Evolutionary conservation across 495 filamentous ascomycete genomes (phyloP).

Genomic region (Chaetomium tenue): DNA sequence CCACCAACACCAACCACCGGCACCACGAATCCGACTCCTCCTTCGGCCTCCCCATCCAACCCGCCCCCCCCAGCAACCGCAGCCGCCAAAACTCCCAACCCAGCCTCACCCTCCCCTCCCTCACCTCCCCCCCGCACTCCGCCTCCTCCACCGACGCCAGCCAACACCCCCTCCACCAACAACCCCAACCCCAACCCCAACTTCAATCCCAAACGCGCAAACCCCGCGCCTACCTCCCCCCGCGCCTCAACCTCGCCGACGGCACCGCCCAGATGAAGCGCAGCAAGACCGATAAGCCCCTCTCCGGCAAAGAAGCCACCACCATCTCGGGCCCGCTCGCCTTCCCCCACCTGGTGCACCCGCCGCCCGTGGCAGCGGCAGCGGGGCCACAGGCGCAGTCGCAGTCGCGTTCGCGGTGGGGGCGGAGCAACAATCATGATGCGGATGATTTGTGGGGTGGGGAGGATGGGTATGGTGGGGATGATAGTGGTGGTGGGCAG

Average conservation of each 20-base stretch:
- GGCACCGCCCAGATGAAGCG: neutral
- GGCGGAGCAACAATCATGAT: neutral
- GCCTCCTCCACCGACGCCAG: slow-evolving; percentile 9
- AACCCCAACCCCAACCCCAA: slow-evolving; percentile 2
- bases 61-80: neutral
- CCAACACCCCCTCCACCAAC: neutral
- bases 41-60: neutral
- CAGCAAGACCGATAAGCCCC: slow-evolving; percentile 15
- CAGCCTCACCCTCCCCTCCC: neutral
- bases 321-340: slow-evolving; percentile 31
- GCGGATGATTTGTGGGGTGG: neutral
- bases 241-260: slow-evolving; percentile 11
- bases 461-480: neutral
- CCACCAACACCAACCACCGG: neutral
- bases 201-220: neutral
- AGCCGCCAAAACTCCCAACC: neutral
- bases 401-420: slow-evolving; percentile 1
- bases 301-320: slow-evolving; percentile 24
- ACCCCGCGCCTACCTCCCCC: slow-evolving; percentile 9
- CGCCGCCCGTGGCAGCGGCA: too few relatives aligned
- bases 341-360: slow-evolving; percentile 25
- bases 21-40: slow-evolving; percentile 1
- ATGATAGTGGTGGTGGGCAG: too few relatives aligned
- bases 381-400: too few relatives aligned
- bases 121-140: slow-evolving; percentile 5